Evolutionary conservation across 192 early-diverging fungal genomes (phyloP).

Genomic region (Coemansia sp.): DNA sequence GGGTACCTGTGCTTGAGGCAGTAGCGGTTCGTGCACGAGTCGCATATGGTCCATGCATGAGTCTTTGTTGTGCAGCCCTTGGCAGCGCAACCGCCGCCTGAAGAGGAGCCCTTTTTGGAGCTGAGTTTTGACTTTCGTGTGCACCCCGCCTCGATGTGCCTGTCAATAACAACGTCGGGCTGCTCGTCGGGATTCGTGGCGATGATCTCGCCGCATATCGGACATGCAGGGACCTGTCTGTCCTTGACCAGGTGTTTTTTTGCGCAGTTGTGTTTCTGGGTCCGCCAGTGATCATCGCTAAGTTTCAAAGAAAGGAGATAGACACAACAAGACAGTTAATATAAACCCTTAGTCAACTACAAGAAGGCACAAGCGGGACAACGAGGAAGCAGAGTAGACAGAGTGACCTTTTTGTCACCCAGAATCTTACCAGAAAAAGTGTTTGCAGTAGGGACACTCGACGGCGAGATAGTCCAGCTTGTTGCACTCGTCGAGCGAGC

Average conservation of each 20-base stretch:
- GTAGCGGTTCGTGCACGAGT: conserved; percentile 62
- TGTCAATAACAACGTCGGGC: conserved; percentile 60
- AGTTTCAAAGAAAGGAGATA: background rate
- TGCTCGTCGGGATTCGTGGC: conserved; percentile 70
- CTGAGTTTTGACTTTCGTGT: conserved; percentile 20
- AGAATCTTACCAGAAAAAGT: conserved; percentile 58
- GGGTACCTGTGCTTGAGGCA: conserved; percentile 83
- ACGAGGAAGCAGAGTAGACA: background rate
- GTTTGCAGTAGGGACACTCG: conserved; percentile 50
- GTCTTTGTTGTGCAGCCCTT: conserved; percentile 67
- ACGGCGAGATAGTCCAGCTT: conserved; percentile 61
- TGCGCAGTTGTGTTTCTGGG: conserved; percentile 64
- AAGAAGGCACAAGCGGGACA: background rate
- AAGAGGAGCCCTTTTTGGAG: conserved; percentile 31
- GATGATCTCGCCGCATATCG: conserved; percentile 73
- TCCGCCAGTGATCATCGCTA: conserved; percentile 71
- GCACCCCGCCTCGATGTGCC: conserved; percentile 29
- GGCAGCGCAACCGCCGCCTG: conserved; percentile 55
- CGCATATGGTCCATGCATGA: conserved; percentile 67
- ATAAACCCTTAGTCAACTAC: no score
- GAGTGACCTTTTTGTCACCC: background rate
- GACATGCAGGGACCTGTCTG: conserved; percentile 70
- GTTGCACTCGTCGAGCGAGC: conserved; percentile 58
- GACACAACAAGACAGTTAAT: background rate
- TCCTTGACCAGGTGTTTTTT: conserved; percentile 58